Evolutionary conservation across 129 eudicot species (phyloP).

Genomic region (Scalesia atractyloides): DNA sequence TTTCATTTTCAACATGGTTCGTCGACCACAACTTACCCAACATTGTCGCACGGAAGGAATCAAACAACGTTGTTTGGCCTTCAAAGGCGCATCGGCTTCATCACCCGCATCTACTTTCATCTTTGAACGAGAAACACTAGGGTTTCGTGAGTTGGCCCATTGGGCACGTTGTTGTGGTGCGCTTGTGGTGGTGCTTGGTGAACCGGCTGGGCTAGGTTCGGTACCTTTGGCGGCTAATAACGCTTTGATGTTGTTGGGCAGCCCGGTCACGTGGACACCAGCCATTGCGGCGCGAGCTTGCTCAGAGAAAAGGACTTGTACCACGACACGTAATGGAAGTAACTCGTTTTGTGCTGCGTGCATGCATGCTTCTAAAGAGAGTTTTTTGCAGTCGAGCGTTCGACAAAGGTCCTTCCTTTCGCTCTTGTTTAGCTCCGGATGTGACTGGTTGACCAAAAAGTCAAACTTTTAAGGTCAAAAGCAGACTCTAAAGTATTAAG

Average conservation of each 20-base stretch:
- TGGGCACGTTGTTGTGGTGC: conserved; percentile 50
- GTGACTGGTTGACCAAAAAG: conserved; percentile 54
- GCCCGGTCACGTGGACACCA: conserved; percentile 45
- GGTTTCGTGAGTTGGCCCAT: conserved; percentile 58
- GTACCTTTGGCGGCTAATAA: conserved; percentile 51
- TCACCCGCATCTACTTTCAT: conserved; percentile 44
- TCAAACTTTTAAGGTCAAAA: neutral
- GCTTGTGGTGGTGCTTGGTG: conserved; percentile 32
- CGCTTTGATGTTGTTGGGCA: conserved; percentile 69
- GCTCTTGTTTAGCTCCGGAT: conserved; percentile 71
- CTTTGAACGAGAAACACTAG: conserved; percentile 49
- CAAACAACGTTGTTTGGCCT: conserved; percentile 40
- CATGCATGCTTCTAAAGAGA: conserved; percentile 74
- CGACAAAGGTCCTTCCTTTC: conserved; percentile 83
- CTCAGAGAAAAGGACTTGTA: conserved; percentile 86
- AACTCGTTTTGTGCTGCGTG: conserved; percentile 92
- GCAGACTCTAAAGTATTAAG: neutral
- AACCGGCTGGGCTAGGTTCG: conserved; percentile 33
- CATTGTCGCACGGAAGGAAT: conserved; percentile 44
- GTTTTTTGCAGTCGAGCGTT: conserved; percentile 73
- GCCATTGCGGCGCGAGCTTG: conserved; percentile 76
- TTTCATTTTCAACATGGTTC: conserved; percentile 36
- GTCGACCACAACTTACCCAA: conserved; percentile 69
- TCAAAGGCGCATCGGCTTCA: conserved; percentile 39
- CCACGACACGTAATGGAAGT: conserved; percentile 81